phyloP scores from a whole-genome alignment of 2,329 filamentous ascomycete species.

The Celoporthe dispersa region DNA sequence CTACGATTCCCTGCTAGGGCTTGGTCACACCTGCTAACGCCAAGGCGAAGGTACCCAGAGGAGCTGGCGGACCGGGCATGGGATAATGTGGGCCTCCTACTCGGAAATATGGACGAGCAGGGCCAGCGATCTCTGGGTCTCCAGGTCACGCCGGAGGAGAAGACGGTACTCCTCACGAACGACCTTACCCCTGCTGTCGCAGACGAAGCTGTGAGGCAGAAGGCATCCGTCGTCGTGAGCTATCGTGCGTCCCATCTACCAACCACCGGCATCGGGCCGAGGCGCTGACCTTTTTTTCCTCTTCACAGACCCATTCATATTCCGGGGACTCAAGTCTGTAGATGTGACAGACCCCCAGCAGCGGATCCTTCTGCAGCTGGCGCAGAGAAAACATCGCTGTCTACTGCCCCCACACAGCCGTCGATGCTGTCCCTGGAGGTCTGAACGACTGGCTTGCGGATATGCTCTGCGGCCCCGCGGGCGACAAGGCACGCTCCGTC shows the following conservation, averaged over 20 bases:
- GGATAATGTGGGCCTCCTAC: slow-evolving; percentile 92
- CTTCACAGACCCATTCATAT: slow-evolving; percentile 86
- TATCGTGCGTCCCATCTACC: slow-evolving; percentile 68
- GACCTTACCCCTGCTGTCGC: slow-evolving; percentile 89
- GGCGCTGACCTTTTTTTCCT: not conserved
- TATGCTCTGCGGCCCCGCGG: slow-evolving; percentile 65
- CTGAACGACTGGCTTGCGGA: slow-evolving; percentile 95
- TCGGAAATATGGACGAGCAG: slow-evolving; percentile 46
- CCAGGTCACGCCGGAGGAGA: slow-evolving; percentile 35
- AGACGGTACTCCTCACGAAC: slow-evolving; percentile 68
- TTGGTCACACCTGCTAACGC: slow-evolving; percentile 1
- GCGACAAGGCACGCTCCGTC: slow-evolving; percentile 44
- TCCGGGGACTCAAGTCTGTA: slow-evolving; percentile 86
- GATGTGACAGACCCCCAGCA: slow-evolving; percentile 87
- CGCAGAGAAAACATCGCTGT: slow-evolving; percentile 87
- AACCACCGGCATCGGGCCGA: not conserved
- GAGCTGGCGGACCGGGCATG: slow-evolving; percentile 86
- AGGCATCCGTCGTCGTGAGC: slow-evolving; percentile 79
- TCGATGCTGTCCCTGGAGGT: slow-evolving; percentile 83
- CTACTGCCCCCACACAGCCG: slow-evolving; percentile 93
- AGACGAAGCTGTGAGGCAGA: slow-evolving; percentile 81
- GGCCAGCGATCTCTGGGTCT: slow-evolving; percentile 34
- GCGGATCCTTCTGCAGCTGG: slow-evolving; percentile 78
- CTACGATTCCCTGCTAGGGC: not conserved
- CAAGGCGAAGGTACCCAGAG: slow-evolving; percentile 74